Evolutionary conservation across 2,329 filamentous ascomycete genomes (phyloP), one percentile per base, ranked within the genome.

Genomic region (Aspergillus thermomutatus): DNA sequence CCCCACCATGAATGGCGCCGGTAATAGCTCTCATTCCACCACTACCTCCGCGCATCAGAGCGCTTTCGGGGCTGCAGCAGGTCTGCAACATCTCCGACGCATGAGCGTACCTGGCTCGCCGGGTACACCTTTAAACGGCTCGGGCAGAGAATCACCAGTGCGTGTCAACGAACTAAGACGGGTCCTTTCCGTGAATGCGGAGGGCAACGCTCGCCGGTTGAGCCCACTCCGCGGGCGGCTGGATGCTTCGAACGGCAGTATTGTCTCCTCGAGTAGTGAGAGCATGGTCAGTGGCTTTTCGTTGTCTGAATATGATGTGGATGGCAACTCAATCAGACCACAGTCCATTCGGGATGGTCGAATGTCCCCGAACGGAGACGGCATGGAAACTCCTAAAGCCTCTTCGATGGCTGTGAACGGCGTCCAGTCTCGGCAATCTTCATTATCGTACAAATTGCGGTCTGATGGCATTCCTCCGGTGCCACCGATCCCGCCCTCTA

Each of bases 81-180:
- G 64, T 26, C 59, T 71, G 37, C 69, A 69, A 17, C 67, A 69
- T 23, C 56, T 68, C 53, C 69, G 72, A 37, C 73, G 72, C 47
- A 64, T 68, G 52, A 79, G 75, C 55, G 62, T 72, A 23, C 72
- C 72, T 19, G 72, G 76, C 45, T 66, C 66, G 3, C 67, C 73
- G 4, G 66, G 63, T 17, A 67, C 73, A 23, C 69, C 72, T 28
- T 63, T 67, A 25, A 65, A 67, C 6, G 70, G 71, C 31, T 77
- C 76, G 14, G 77, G 70, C 61, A 67, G 75, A 57, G 76, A 75
- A 25, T 76, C 76, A 0, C 78, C 78, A 0, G 72, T 81, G 28
- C 75, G 75, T 49, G 75, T 80, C n/a, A 78, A 77, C 45, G 78
- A 80, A 50, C 62, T 81, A 54, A 77, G 77, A 49, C 73, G 78